Base-by-base conservation (phyloP, 441 rosid genomes). In the Melastoma candidum region DNA sequence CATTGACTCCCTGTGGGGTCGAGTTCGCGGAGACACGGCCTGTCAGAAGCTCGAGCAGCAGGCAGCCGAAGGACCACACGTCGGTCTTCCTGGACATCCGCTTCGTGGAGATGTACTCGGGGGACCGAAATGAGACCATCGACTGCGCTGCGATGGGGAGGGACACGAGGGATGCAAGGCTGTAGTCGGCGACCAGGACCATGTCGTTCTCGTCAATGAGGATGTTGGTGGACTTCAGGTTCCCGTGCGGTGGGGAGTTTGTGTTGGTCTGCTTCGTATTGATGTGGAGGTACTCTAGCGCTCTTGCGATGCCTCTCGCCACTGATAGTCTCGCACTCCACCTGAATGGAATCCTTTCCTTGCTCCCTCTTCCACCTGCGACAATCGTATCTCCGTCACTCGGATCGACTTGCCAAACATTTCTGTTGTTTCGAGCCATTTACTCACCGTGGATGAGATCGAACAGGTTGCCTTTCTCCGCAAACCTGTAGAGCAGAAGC, bases 191-290 rank as follows among this genome's bases (percentile, higher is more conserved):
- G 39, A 83, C 75, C 0, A 80, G 69, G 63, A 59, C 71, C 12
- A 2, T 29, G 1, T 71, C 74, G 4, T 74, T 55, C 8, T 71
- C 67, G 43, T 68, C 72, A 1, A 78, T 71, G 39, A 83, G 82
- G 51, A 83, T 65, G 54, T 83, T 83, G 17, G 86, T 56, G 10
- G 76, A 57, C 59, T 80, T 83, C 12, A 80, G 75, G 77, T 80
- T 80, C 0, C 86, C 90, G 22, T 80, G 86, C 0, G 81, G 81
- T 6, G 36, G 36, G 7, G 36, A 29, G 36, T 29, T 6, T 6
- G 36, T 6, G 7, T 29, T 29, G 36, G 36, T 29, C 36, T 3
- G 36, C 36, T 6, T 3, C 36, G 36, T 32, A 50, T 48, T 65
- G 26, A 2, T 53, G 63, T 83, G 90, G 61, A 83, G 86, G 59